These are phyloP conservation scores for Talaromyces islandicus DNA, from an alignment of 2,329 filamentous ascomycete species.

Conservation along the genomic window DNA sequence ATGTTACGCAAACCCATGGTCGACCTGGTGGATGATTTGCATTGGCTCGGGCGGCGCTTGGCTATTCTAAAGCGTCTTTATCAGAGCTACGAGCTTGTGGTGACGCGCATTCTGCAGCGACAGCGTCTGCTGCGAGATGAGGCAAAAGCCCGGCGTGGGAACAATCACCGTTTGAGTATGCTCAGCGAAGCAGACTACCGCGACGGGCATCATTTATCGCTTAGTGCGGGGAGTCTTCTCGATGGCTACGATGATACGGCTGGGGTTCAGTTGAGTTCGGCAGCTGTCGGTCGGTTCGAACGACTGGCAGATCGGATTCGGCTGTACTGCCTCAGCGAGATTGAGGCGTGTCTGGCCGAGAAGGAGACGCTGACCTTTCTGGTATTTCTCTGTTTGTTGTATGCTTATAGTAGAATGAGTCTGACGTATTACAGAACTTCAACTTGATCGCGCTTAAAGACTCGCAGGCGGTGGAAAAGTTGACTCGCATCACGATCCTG, in stretches of 20 bases:
- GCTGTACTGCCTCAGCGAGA: slow-evolving; percentile 58
- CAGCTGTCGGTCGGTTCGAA: slow-evolving; percentile 55
- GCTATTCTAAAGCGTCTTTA: slow-evolving; percentile 58
- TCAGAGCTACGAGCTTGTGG: slow-evolving; percentile 56
- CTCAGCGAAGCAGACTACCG: slow-evolving; percentile 23
- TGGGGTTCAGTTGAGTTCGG: slow-evolving; percentile 36
- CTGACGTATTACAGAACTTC: slow-evolving; percentile 55
- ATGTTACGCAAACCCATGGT: slow-evolving; percentile 51
- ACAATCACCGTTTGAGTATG: slow-evolving; percentile 14
- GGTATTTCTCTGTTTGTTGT: slow-evolving; percentile 32
- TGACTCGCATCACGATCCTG: slow-evolving; percentile 66
- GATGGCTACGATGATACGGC: slow-evolving; percentile 20
- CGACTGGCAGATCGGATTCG: slow-evolving; percentile 56
- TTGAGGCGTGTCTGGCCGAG: slow-evolving; percentile 60
- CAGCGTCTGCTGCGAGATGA: slow-evolving; percentile 36
- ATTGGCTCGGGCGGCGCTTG: slow-evolving; percentile 56
- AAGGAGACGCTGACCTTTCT: slow-evolving; percentile 65
- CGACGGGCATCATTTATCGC: slow-evolving; percentile 35
- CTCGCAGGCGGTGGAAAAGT: slow-evolving; percentile 63
- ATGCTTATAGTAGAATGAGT: not conserved
- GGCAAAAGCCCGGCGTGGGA: slow-evolving; percentile 18
- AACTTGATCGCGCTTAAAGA: slow-evolving; percentile 72
- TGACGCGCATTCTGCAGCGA: slow-evolving; percentile 54
- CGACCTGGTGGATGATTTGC: slow-evolving; percentile 45
- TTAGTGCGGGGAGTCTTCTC: slow-evolving; percentile 13